A percentile compares a stretch with the other conserved stretches of the same genome.
phyloP scores from a whole-genome alignment of 2,329 filamentous ascomycete genomes.

The Helicocarpus griseus region DNA sequence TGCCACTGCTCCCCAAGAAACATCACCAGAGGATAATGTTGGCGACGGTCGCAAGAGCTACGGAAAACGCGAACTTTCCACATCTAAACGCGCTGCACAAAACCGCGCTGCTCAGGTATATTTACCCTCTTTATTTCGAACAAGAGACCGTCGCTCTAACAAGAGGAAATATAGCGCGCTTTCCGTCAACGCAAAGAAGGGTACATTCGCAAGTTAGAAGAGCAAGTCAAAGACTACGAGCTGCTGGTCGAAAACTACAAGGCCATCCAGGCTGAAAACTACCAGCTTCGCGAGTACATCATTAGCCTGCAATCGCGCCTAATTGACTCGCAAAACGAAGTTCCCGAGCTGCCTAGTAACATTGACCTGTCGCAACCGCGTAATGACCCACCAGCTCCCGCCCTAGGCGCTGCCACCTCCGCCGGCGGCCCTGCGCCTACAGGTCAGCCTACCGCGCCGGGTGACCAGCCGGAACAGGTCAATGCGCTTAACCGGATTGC shows the following conservation, averaged over 20 bases:
- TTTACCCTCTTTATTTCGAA: conserved; percentile 13
- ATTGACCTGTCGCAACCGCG: conserved; percentile 58
- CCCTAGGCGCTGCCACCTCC: conserved; percentile 12
- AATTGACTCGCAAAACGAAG: conserved; percentile 72
- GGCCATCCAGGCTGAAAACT: conserved; percentile 77
- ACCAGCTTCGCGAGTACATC: conserved; percentile 82
- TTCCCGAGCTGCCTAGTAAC: conserved; percentile 72
- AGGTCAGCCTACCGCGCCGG: conserved; percentile 9
- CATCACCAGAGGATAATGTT: conserved; percentile 27
- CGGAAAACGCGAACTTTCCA: conserved; percentile 78
- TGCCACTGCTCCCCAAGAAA: neutral
- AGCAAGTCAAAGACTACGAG: conserved; percentile 75
- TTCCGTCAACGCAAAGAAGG: conserved; percentile 97
- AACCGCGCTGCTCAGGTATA: conserved; percentile 93
- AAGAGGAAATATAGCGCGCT: conserved; percentile 55
- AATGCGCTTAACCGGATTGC: conserved; percentile 35
- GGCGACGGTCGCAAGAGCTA: conserved; percentile 58
- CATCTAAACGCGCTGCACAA: conserved; percentile 91
- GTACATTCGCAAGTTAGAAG: conserved; percentile 95
- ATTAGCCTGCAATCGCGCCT: conserved; percentile 80
- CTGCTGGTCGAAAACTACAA: conserved; percentile 70
- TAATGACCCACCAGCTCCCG: conserved; percentile 22
- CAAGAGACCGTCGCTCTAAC: too few species aligned
- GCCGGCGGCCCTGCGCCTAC: conserved; percentile 9
- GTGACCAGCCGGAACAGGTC: conserved; percentile 25